Evolutionary conservation across 1,284 basidiomycete species (phyloP), one percentile per base, ranked within the genome.

Genomic region (Sporisorium sorghi): DNA sequence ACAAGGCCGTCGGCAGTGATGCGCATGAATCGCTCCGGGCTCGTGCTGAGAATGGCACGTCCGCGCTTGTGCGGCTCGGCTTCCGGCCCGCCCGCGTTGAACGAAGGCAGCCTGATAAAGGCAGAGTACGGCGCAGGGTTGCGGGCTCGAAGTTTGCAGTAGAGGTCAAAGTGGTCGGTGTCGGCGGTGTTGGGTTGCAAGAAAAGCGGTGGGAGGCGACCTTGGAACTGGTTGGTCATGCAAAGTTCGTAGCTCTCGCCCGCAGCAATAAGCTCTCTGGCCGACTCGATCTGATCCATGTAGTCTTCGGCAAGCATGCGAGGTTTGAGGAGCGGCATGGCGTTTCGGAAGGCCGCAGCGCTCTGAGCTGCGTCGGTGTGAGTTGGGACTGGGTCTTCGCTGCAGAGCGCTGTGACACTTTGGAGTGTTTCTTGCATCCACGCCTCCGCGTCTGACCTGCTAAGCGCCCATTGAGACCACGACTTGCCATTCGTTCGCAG

Each of bases 191-290:
- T 49, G 21, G 39, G 19, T 2, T 37, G 39, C 23, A 62, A 49
- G 9, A 51, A 51, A 19, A 73, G 61, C 1, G 71, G 60, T 3
- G 66, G 51, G 0, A 86, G 63, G 0, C 56, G 57, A 0, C 87
- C 83, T 5, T 82, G 66, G 78, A 88, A 88, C 11, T 88, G 89
- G 1, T 92, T 95, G 0, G 95, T 98, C 42, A 97, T 87, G 79
- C 96, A 98, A 21, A 98, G 88, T 83, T 98, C 95, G 85, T 98
- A 98, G n/a, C 93, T 94, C 83, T 98, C 92, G 6, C 95, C 95
- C 39, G 91, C 87, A 59, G 88, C 90, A 23, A 98, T 90, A 57
- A 89, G 88, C 57, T 92, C 90, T 79, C 94, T 90, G 11, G 92
- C 92, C 37, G 87, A 83, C 32, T 89, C 87, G 77, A 97, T 94